phyloP scores from a whole-genome alignment of 768 basidiomycete genomes.

The Mycena pura region DNA sequence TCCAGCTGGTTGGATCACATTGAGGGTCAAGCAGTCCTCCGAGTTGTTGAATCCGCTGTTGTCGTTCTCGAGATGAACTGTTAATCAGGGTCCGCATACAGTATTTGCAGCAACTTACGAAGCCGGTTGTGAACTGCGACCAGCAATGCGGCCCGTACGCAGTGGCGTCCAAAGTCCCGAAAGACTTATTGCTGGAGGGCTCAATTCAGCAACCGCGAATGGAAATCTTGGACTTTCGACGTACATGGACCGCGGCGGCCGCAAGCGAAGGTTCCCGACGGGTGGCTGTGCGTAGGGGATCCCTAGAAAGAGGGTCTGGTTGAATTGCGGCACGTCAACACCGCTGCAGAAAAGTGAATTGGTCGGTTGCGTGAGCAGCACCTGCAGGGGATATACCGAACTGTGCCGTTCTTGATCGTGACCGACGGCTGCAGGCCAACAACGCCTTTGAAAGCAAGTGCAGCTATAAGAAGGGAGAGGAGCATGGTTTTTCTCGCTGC shows the following conservation, averaged over 20 bases:
- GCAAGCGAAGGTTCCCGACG: slow-evolving; percentile 40
- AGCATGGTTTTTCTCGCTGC: background rate
- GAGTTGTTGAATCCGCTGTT: slow-evolving; percentile 21
- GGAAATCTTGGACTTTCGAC: slow-evolving; percentile 29
- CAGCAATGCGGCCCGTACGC: slow-evolving; percentile 26
- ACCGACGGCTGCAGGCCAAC: slow-evolving; percentile 20
- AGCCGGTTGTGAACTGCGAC: slow-evolving; percentile 23
- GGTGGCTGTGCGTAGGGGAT: slow-evolving; percentile 46
- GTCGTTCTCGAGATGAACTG: background rate
- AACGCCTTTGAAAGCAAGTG: slow-evolving; percentile 5
- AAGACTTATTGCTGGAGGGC: slow-evolving; percentile 37
- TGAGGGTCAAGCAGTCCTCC: slow-evolving; percentile 41
- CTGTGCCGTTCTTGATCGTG: slow-evolving; percentile 24
- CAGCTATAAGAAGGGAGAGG: background rate
- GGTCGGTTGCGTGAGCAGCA: background rate
- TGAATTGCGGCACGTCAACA: slow-evolving; percentile 26
- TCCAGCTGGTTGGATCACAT: slow-evolving; percentile 39
- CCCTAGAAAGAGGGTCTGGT: slow-evolving; percentile 41
- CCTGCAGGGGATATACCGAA: background rate
- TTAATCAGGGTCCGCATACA: background rate
- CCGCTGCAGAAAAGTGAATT: background rate
- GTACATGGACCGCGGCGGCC: slow-evolving; percentile 38
- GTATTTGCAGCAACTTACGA: slow-evolving; percentile 6
- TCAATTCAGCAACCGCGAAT: slow-evolving; percentile 35
- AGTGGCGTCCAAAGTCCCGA: slow-evolving; percentile 32